Percentiles rank a stretch among this genome's conserved stretches.
phyloP scores from a whole-genome alignment of 176 grass and related monocot species.

The Cenchrus purpureus region DNA sequence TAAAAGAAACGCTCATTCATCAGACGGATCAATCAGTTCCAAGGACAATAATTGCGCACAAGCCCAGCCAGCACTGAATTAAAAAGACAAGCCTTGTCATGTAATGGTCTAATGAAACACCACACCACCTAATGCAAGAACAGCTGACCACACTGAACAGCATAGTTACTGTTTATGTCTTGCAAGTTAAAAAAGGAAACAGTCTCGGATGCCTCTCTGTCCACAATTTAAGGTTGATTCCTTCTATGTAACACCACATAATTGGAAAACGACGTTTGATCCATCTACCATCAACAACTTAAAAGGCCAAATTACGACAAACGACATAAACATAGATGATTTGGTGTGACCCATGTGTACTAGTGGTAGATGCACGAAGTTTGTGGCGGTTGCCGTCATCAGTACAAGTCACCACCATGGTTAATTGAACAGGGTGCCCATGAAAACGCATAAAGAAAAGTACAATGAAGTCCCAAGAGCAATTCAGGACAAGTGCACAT shows the following conservation, averaged over 20 bases:
- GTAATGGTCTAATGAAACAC: constrained; percentile 18
- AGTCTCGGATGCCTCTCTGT: constrained; percentile 16
- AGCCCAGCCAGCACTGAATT: constrained; percentile 43
- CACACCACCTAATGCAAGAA: constrained; percentile 41
- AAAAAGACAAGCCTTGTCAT: constrained; percentile 27
- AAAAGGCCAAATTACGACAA: not conserved
- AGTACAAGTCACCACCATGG: not conserved
- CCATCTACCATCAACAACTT: constrained; percentile 35
- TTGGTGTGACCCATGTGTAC: not conserved
- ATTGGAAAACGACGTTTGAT: constrained; percentile 48
- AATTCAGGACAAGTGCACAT: constrained; percentile 23
- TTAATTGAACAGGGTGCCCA: not conserved
- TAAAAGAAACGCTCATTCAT: constrained; percentile 30
- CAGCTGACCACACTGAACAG: constrained; percentile 22
- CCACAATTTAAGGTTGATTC: not conserved
- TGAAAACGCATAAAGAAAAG: not conserved
- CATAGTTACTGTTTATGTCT: constrained; percentile 26
- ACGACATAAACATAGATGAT: constrained; percentile 4
- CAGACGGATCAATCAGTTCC: constrained; percentile 17
- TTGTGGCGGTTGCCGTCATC: not conserved
- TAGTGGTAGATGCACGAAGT: not conserved
- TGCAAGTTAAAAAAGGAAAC: constrained; percentile 49
- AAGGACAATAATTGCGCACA: constrained; percentile 31
- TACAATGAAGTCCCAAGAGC: not conserved
- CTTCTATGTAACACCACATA: constrained; percentile 35